phyloP scores from a whole-genome alignment of 148 eudicot species.

The Spergularia marina region DNA sequence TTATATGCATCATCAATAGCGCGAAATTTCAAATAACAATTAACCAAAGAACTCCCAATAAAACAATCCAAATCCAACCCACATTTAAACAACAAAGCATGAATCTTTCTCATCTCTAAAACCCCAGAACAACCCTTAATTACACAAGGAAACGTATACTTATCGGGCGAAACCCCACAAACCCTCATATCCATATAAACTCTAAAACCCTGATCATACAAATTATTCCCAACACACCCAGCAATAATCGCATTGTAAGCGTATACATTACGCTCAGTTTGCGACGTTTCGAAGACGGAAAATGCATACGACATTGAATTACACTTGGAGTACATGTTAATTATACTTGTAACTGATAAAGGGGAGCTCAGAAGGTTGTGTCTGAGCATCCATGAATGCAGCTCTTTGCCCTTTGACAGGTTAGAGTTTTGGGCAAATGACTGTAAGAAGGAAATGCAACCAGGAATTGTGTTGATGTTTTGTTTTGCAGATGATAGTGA shows the following conservation, averaged over 20 bases:
- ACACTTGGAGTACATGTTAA: conserved; percentile 77
- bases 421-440: conserved; percentile 40
- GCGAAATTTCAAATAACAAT: conserved; percentile 47
- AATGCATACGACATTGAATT: conserved; percentile 40
- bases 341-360: conserved; percentile 56
- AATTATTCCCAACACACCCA: conserved; percentile 41
- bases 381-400: conserved; percentile 54
- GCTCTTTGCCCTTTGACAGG: conserved; percentile 42
- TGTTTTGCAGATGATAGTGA: conserved; percentile 6
- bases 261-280: conserved; percentile 37
- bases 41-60: conserved; percentile 61
- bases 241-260: conserved; percentile 57
- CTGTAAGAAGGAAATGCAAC: conserved; percentile 44
- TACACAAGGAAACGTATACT: conserved; percentile 64
- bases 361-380: conserved; percentile 44
- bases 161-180: conserved; percentile 44
- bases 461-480: conserved; percentile 16
- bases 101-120: conserved; percentile 46
- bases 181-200: conserved; percentile 45
- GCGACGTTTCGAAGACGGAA: conserved; percentile 37
- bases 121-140: conserved; percentile 49
- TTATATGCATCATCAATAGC: conserved; percentile 34
- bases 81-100: conserved; percentile 58
- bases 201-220: conserved; percentile 33
- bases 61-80: conserved; percentile 52